phyloP scores from a whole-genome alignment of 441 rosid species.

The Populus tomentosa region DNA sequence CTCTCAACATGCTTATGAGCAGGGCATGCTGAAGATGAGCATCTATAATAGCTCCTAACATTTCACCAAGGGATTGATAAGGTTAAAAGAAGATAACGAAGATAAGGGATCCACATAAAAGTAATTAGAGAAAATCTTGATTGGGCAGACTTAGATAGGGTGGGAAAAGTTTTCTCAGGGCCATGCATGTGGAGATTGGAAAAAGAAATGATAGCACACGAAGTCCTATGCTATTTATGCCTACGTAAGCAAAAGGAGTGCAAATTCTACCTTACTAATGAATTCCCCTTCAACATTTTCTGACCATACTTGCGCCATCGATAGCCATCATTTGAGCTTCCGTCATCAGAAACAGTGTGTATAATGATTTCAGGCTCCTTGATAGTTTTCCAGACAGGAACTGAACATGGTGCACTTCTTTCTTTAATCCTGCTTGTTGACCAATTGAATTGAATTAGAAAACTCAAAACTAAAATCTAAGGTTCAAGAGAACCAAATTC shows the following conservation, averaged over 20 bases:
- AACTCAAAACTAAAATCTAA: neutral
- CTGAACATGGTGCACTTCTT: neutral
- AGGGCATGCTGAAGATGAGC: slow-evolving; percentile 71
- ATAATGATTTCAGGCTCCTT: slow-evolving; percentile 2
- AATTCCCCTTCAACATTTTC: slow-evolving; percentile 22
- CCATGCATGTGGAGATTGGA: neutral
- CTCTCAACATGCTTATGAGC: slow-evolving; percentile 85
- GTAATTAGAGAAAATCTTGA: neutral
- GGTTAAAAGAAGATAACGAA: neutral
- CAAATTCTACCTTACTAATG: slow-evolving; percentile 7
- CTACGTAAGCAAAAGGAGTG: neutral
- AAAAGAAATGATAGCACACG: neutral
- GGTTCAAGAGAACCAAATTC: neutral
- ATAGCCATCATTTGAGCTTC: slow-evolving; percentile 17
- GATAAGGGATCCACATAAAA: too few species aligned
- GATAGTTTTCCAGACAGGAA: neutral
- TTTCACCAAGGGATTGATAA: neutral
- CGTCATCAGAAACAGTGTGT: slow-evolving; percentile 12
- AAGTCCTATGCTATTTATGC: neutral
- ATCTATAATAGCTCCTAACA: slow-evolving; percentile 70
- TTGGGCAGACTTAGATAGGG: neutral
- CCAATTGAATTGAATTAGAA: neutral
- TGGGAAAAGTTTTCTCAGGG: neutral
- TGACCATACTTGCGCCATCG: slow-evolving; percentile 31
- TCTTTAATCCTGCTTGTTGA: slow-evolving; percentile 13